Evolutionary conservation across 768 basidiomycete genomes (phyloP).

Genomic region (Ephemerocybe angulata): DNA sequence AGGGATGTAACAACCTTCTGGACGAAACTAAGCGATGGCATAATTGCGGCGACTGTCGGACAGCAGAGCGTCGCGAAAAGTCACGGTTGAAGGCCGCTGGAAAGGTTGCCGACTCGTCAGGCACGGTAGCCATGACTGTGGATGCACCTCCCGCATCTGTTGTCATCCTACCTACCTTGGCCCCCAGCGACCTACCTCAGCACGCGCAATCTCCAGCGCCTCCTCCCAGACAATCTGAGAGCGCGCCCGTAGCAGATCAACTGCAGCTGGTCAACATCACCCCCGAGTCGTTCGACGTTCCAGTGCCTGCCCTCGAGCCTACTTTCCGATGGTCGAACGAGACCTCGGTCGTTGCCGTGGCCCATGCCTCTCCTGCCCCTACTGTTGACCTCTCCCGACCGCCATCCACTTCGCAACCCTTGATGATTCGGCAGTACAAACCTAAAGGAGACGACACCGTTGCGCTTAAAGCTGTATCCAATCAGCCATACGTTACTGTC

Average conservation of each 20-base stretch:
- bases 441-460: slow-evolving; percentile 9
- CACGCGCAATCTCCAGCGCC: no score
- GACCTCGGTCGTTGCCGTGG: neutral
- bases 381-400: neutral
- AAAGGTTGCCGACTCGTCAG: neutral
- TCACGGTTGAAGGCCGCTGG: slow-evolving; percentile 13
- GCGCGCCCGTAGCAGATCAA: neutral
- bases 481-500: slow-evolving; percentile 15
- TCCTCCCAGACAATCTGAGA: neutral
- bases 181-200: no score
- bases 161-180: no score
- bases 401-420: neutral
- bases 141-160: neutral
- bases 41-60: slow-evolving; percentile 46
- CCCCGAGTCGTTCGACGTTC: neutral
- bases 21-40: slow-evolving; percentile 42
- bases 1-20: slow-evolving; percentile 42
- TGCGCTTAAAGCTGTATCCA: slow-evolving; percentile 13
- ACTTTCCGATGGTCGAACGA: slow-evolving; percentile 1
- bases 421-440: slow-evolving; percentile 15
- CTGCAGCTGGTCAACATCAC: slow-evolving; percentile 7
- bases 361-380: neutral
- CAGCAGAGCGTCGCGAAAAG: slow-evolving; percentile 27
- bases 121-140: neutral
- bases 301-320: neutral